Base-by-base conservation (phyloP, 192 early-diverging fungal species). In the Linnemannia hyalina region DNA sequence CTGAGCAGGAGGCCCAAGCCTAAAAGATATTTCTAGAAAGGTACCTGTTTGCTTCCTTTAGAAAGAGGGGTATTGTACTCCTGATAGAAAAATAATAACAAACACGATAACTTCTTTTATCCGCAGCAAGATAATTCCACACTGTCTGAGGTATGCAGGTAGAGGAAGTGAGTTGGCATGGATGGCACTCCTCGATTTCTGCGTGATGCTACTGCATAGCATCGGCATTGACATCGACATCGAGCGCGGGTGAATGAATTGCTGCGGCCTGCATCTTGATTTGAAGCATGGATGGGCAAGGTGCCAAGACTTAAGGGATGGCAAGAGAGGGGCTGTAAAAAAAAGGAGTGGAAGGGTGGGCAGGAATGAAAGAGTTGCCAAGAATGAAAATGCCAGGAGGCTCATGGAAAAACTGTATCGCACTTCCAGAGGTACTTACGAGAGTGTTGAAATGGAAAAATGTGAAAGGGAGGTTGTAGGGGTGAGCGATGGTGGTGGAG, bases 1-100 rank as follows among this genome's bases (percentile, higher is more conserved):
- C 80, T 41, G 81, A 81, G 57, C 75, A 86, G 32, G 68, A 78
- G 29, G 29, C 60, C 29, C 60, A 65, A 65, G 60, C 60, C 60
- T 65, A 65, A 26, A 65, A 32, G 60, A 65, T 65, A 65, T 29
- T 8, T 65, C 11, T 32, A 6, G 26, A 13, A 65, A 65, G 2
- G 60, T 65, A 65, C 60, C 9, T 29, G 8, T 32, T 65, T 65
- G 2, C 52, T 26, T 26, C 55, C n/a, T 57, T 6, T 57, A 46
- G 44, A 46, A 46, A 46, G 49, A 52, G 16, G 49, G 20, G 4
- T 15, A 3, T 20, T 22, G 49, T 22, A 52, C 20, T 52, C 49
- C 49, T 52, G 0, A 52, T 0, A 52, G 16, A 52, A 52, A 49
- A 20, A 52, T 40, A 40, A 4, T 46, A 52, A 22, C 47, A 49